phyloP scores from a whole-genome alignment of 2,329 filamentous ascomycete genomes.

The Aspergillus pseudotamarii region DNA sequence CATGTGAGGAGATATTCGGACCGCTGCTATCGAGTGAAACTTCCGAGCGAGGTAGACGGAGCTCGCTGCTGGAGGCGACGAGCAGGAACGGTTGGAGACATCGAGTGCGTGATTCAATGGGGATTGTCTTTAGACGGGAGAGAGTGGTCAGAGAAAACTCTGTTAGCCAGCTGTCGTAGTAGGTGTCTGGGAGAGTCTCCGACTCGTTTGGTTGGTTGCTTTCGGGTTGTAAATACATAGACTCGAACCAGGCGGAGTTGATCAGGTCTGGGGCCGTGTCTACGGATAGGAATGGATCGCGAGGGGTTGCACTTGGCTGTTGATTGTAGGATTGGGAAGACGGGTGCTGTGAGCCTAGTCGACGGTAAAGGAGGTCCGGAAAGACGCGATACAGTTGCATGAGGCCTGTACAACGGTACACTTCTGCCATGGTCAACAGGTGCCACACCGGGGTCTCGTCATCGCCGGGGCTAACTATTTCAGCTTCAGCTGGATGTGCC shows the following conservation, averaged over 20 bases:
- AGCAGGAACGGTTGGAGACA: conserved; percentile 58
- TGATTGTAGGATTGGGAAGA: conserved; percentile 11
- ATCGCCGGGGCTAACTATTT: conserved; percentile 56
- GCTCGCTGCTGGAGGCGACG: conserved; percentile 54
- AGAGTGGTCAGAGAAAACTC: conserved; percentile 56
- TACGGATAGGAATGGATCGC: conserved; percentile 26
- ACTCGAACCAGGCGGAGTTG: conserved; percentile 20
- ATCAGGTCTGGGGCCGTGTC: conserved; percentile 27
- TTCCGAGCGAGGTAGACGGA: conserved; percentile 45
- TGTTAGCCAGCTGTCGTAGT: conserved; percentile 49
- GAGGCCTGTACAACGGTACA: conserved; percentile 56
- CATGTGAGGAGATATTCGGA: conserved; percentile 36
- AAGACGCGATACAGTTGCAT: conserved; percentile 60
- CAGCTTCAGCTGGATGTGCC: conserved; percentile 49
- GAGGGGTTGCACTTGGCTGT: conserved; percentile 21
- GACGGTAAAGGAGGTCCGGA: conserved; percentile 52
- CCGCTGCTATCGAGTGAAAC: conserved; percentile 12
- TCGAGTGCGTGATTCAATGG: conserved; percentile 56
- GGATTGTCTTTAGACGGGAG: conserved; percentile 52
- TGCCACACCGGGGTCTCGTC: conserved; percentile 56
- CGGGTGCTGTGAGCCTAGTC: conserved; percentile 33
- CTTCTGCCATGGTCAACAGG: conserved; percentile 56
- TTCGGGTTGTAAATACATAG: conserved; percentile 13
- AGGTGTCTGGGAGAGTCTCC: conserved; percentile 27
- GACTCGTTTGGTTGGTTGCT: conserved; percentile 17